Base-by-base conservation (phyloP, 345 rosid species). In the Cardiospermum halicacabum region DNA sequence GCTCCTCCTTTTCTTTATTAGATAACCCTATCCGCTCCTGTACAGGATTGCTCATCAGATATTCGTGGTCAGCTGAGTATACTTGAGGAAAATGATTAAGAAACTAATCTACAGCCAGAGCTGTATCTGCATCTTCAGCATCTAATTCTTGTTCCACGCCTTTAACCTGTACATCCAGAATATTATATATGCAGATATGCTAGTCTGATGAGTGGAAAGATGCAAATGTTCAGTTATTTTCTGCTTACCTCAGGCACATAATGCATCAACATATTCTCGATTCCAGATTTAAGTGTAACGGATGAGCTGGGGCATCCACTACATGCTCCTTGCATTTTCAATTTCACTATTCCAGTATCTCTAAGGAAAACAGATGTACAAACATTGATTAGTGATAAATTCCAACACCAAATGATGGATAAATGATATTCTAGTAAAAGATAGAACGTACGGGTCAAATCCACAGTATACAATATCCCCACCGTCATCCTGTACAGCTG, bases 241-340 rank as follows among this genome's bases (percentile, higher is more conserved):
- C 28, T 43, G 50, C 18, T 75, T 87, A 94, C 99, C 89, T 94
- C 99, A 8, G 97, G 84, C 30, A 94, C 85, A 68, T 94, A 94
- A 76, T 94, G 99, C 99, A 94, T 94, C 65, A 94, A 76, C 99
- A 94, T 94, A 79, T 91, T 94, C 62, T 94, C 97, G 39, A 94
- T 94, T 62, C 97, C 97, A 60, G 97, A 94, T 82, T 94, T 94
- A 81, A 94, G 70, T 56, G 99, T 94, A 69, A 94, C 97, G 19
- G 99, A 82, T 57, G 97, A 94, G 75, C 97, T 94, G 19, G 97
- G 99, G 76, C 99, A 94, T 66, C 99, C 99, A 48, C 97, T 94
- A 76, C 99, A 94, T 32, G 97, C 97, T 74, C 97, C 96, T 81
- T 94, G 97, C 99, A 94, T 91, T 69, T 77, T 71, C 83, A 94